phyloP scores from a whole-genome alignment of 2,329 filamentous ascomycete species.

The Fusarium mexicanum region DNA sequence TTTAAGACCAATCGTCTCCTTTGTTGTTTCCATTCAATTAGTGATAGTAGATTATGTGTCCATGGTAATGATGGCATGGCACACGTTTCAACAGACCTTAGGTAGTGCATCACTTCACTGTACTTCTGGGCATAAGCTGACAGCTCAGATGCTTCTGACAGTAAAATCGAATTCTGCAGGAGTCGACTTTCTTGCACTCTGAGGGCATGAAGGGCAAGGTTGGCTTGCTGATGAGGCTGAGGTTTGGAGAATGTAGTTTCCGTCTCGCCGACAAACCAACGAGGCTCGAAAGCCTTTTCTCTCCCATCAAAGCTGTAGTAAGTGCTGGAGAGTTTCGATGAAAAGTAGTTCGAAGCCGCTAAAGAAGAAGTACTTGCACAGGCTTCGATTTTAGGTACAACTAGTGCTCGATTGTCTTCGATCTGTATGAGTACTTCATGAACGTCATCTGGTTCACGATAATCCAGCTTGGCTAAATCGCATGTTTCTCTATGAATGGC shows the following conservation, averaged over 20 bases:
- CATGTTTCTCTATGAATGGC: accelerated
- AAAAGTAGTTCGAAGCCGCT: background rate
- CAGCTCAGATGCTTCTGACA: background rate
- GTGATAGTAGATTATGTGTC: background rate
- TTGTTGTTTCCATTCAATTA: accelerated
- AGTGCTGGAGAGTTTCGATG: background rate
- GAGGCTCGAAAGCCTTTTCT: too few relatives aligned
- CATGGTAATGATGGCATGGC: background rate
- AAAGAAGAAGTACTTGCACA: background rate
- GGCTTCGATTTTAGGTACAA: accelerated
- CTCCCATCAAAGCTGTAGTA: too few relatives aligned
- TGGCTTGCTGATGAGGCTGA: background rate
- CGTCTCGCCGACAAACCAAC: accelerated
- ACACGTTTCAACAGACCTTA: too few relatives aligned
- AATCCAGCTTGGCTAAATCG: accelerated
- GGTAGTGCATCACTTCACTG: background rate
- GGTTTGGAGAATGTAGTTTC: background rate
- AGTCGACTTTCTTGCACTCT: background rate
- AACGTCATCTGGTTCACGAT: accelerated
- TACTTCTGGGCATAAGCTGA: background rate
- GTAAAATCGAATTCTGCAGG: accelerated
- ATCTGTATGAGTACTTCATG: accelerated
- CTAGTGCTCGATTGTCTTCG: background rate
- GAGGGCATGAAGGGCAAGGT: background rate
- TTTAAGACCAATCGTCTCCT: accelerated